Base-by-base conservation (phyloP, 768 basidiomycete genomes). In the Calocera viscosa region DNA sequence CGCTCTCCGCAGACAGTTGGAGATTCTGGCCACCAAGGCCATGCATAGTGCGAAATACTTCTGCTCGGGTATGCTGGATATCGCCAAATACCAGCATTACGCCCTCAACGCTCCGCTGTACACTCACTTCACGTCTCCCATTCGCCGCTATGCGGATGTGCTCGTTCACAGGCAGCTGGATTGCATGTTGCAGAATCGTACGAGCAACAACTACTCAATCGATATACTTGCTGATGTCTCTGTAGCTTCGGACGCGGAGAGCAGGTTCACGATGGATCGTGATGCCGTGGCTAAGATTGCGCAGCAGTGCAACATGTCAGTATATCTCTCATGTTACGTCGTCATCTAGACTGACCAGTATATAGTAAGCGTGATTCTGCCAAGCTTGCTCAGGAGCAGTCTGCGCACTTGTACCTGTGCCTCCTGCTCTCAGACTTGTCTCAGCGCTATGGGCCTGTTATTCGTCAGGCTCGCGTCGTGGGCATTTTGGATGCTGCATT, bases 31-130 rank as follows among this genome's bases (percentile, higher is more conserved):
- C 17, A 86, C 84, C 75, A 96, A 96, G 77, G 88, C 93, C n/a
- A 97, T 94, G 68, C 89, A 92, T 68, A 84, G 88, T 64, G 92
- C 96, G 71, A 94, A 94, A 76, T 99, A 99, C 78, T 98, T 98
- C 86, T 99, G 96, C 74, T 85, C 94, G 28, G 96, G 96, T 69
- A 97, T 97, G 95, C 81, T 99, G 71, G 96, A 99, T 76, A 99
- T 99, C 73, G 92, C 94, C 43, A 97, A 97, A 79, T 99, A 98
- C 73, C 79, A 85, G 33, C 96, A 99, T 77, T 98, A 91, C 75
- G 87, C 94, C 0, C 80, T 98, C 70, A 95, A 86, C 70, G 80
- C 84, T 3, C 94, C 96, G 19, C 81, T 99, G 49, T 99, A 98
- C 79, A 95, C 89, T 10, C 90, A 93, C 75, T 93, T 91, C 78